These are phyloP conservation scores for Pelargonium exstipulatum DNA, from an alignment of 441 rosid species.

Conservation along the genomic window DNA sequence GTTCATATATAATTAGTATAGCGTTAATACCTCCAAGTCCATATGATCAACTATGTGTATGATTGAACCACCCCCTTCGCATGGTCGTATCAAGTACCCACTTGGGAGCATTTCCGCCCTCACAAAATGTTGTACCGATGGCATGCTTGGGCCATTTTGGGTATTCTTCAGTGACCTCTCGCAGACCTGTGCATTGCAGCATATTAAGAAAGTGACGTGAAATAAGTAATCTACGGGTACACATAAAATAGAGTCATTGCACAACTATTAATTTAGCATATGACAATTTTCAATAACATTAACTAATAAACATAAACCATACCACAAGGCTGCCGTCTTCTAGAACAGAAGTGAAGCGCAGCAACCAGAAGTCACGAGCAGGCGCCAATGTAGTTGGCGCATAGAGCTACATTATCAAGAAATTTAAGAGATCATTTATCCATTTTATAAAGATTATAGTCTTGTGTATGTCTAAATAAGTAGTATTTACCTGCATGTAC, in stretches of 20 bases:
- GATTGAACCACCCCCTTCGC: slow-evolving; percentile 98
- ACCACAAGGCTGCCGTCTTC: slow-evolving; percentile 99
- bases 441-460: not conserved
- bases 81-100: slow-evolving; percentile 89
- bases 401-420: slow-evolving; percentile 48
- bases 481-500: slow-evolving; percentile 67
- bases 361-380: slow-evolving; percentile 96
- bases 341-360: slow-evolving; percentile 79
- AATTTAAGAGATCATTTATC: not conserved
- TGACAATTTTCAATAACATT: not conserved
- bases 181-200: slow-evolving; percentile 48
- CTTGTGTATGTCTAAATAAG: not conserved
- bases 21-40: slow-evolving; percentile 64
- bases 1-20: not conserved
- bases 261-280: not conserved
- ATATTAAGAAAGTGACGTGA: not conserved
- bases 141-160: slow-evolving; percentile 78
- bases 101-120: slow-evolving; percentile 96
- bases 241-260: too few relatives aligned
- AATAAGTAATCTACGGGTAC: too few relatives aligned
- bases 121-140: slow-evolving; percentile 76
- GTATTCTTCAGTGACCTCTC: slow-evolving; percentile 97
- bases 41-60: slow-evolving; percentile 95
- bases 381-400: slow-evolving; percentile 97
- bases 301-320: slow-evolving; percentile 21